Evolutionary conservation across 2,329 filamentous ascomycete genomes (phyloP).

Genomic region (Phialophora chinensis): DNA sequence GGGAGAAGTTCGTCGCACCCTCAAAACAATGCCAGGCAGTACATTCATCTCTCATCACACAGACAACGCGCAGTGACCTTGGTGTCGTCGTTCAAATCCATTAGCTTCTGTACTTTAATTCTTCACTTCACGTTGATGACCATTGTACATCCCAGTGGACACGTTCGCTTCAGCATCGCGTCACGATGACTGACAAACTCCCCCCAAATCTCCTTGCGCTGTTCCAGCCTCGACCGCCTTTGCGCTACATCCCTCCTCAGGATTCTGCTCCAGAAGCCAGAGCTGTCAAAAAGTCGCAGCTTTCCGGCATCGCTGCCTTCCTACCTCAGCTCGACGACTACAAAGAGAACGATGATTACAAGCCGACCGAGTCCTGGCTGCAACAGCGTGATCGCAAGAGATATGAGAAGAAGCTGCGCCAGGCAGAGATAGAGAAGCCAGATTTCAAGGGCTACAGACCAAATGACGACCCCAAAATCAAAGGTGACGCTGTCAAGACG

Average conservation of each 20-base stretch:
- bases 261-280: constrained; percentile 80
- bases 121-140: constrained; percentile 18
- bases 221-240: constrained; percentile 89
- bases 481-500: constrained; percentile 93
- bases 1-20: constrained; percentile 1
- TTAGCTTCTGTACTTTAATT: constrained; percentile 9
- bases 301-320: constrained; percentile 76
- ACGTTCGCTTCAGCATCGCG: constrained; percentile 29
- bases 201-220: constrained; percentile 90
- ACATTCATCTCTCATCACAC: constrained; percentile 1
- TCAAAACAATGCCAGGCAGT: constrained; percentile 14
- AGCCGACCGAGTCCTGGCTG: constrained; percentile 90
- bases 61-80: constrained; percentile 1
- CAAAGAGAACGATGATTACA: constrained; percentile 76
- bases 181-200: constrained; percentile 90
- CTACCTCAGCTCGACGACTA: constrained; percentile 76
- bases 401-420: constrained; percentile 74
- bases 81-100: not conserved
- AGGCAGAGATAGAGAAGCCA: constrained; percentile 67
- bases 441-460: constrained; percentile 75
- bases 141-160: not conserved
- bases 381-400: constrained; percentile 84
- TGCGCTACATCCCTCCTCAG: constrained; percentile 83
- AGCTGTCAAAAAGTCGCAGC: constrained; percentile 70
- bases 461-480: constrained; percentile 80